Conservation (phyloP, 768 basidiomycete genomes). For the Mycena floridula region DNA sequence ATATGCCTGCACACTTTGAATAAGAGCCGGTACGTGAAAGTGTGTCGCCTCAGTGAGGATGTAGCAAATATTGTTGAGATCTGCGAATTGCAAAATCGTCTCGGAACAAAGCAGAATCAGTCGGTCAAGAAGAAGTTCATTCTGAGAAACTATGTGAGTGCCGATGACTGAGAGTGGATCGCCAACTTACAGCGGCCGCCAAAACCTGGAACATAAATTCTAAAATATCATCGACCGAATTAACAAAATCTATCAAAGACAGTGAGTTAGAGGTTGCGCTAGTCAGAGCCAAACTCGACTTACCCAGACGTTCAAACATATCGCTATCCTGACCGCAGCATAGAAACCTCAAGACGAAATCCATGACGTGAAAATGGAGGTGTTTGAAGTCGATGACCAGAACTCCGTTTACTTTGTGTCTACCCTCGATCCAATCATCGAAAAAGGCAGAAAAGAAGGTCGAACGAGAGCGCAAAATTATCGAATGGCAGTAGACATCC, state of each 20-base stretch:
- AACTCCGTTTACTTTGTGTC: too few species aligned
- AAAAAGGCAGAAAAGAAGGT: slow-evolving; percentile 83
- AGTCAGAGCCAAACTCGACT: slow-evolving; percentile 15
- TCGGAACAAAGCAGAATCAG: slow-evolving; percentile 79
- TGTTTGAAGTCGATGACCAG: slow-evolving; percentile 69
- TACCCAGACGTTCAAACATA: slow-evolving; percentile 70
- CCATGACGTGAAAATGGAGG: slow-evolving; percentile 66
- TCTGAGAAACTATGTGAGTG: slow-evolving; percentile 35
- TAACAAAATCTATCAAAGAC: slow-evolving; percentile 45
- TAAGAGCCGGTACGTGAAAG: slow-evolving; percentile 65
- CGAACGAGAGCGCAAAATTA: slow-evolving; percentile 75
- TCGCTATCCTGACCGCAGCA: slow-evolving; percentile 65
- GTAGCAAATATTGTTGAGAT: slow-evolving; percentile 70
- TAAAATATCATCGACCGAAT: slow-evolving; percentile 67
- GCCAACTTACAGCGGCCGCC: slow-evolving; percentile 66
- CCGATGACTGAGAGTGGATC: neutral
- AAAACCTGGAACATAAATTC: slow-evolving; percentile 87
- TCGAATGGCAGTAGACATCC: slow-evolving; percentile 62
- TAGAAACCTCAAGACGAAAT: slow-evolving; percentile 68
- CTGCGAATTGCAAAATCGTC: slow-evolving; percentile 61
- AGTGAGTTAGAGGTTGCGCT: neutral
- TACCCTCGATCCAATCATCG: too few species aligned
- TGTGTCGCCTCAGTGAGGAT: slow-evolving; percentile 79
- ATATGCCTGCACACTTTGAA: slow-evolving; percentile 69
- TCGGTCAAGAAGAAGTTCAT: slow-evolving; percentile 83